Evolutionary conservation across 2,329 filamentous ascomycete genomes (phyloP).

Genomic region (Botryotinia narcissicola): DNA sequence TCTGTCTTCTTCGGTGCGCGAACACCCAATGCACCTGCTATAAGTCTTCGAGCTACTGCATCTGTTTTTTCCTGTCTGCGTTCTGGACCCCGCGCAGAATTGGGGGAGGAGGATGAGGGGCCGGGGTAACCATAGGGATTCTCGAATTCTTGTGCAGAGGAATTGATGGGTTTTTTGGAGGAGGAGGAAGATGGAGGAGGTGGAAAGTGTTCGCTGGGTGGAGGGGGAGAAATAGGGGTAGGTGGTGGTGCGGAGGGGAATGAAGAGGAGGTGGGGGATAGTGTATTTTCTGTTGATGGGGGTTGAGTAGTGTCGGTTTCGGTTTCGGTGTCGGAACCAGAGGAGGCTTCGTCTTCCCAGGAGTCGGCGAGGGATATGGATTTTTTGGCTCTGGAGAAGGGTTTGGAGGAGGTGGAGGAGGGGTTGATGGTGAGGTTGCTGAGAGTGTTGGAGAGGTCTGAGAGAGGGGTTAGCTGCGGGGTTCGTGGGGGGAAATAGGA

Average conservation of each 20-base stretch:
- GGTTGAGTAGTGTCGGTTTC: conserved; percentile 13
- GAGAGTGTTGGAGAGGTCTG: conserved; percentile 31
- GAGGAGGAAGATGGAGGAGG: conserved; percentile 5
- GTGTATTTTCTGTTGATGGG: conserved; percentile 28
- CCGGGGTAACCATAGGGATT: conserved; percentile 30
- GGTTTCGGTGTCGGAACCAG: conserved; percentile 34
- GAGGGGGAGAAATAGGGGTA: conserved; percentile 60
- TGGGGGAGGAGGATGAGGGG: background rate
- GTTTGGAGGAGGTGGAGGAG: conserved; percentile 27
- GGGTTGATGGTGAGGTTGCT: conserved; percentile 26
- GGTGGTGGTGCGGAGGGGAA: conserved; percentile 58
- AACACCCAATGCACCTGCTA: conserved; percentile 82
- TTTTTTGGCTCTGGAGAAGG: conserved; percentile 31
- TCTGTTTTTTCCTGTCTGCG: conserved; percentile 84
- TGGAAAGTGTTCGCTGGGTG: conserved; percentile 14
- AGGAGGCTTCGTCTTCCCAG: conserved; percentile 70
- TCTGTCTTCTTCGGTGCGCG: conserved; percentile 78
- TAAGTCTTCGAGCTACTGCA: conserved; percentile 83
- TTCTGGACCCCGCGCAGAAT: conserved; percentile 26
- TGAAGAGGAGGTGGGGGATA: conserved; percentile 28
- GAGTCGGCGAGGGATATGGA: conserved; percentile 57
- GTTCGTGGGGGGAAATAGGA: background rate
- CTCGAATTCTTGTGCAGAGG: conserved; percentile 20
- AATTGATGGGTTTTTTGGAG: background rate
- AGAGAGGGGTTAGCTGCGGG: conserved; percentile 25